Evolutionary conservation across 208 protist species (phyloP).

Genomic region (Crithidia acanthocephali): DNA sequence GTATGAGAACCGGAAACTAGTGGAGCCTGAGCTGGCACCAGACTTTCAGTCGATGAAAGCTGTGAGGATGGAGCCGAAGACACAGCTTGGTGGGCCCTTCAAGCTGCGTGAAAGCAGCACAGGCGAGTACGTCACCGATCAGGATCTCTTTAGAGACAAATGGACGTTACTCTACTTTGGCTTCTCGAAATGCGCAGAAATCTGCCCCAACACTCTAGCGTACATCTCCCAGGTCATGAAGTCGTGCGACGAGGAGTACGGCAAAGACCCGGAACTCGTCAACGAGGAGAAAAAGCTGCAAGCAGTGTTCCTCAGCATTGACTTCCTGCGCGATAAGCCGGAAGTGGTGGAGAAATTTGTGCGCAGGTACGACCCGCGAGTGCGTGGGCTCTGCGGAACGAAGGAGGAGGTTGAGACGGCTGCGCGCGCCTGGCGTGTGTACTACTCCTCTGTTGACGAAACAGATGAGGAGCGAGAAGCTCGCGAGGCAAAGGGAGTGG

Average conservation of each 20-base stretch:
- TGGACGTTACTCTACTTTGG: slow-evolving; percentile 91
- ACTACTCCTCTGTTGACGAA: slow-evolving; percentile 86
- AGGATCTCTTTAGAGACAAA: slow-evolving; percentile 71
- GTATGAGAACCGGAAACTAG: slow-evolving; percentile 48
- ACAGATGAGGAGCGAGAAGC: slow-evolving; percentile 70
- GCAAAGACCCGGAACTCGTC: slow-evolving; percentile 33
- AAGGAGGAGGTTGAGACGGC: slow-evolving; percentile 56
- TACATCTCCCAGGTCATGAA: slow-evolving; percentile 77
- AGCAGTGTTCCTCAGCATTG: slow-evolving; percentile 78
- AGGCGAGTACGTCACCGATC: slow-evolving; percentile 65
- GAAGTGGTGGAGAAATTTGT: slow-evolving; percentile 72
- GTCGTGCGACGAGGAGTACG: slow-evolving; percentile 46
- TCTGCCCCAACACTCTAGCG: slow-evolving; percentile 75
- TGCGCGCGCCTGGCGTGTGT: slow-evolving; percentile 75
- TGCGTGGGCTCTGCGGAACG: slow-evolving; percentile 69
- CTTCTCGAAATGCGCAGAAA: slow-evolving; percentile 87
- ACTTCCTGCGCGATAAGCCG: slow-evolving; percentile 79
- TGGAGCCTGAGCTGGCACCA: slow-evolving; percentile 43
- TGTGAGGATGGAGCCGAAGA: slow-evolving; percentile 45
- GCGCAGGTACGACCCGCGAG: slow-evolving; percentile 55
- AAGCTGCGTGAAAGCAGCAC: slow-evolving; percentile 58
- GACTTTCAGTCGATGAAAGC: slow-evolving; percentile 51
- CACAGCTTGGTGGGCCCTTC: slow-evolving; percentile 81
- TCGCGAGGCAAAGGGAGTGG: slow-evolving; percentile 65
- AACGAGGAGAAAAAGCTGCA: slow-evolving; percentile 60